phyloP scores from a whole-genome alignment of 805 yeast species.

The Barnettozyma wickerhamii region DNA sequence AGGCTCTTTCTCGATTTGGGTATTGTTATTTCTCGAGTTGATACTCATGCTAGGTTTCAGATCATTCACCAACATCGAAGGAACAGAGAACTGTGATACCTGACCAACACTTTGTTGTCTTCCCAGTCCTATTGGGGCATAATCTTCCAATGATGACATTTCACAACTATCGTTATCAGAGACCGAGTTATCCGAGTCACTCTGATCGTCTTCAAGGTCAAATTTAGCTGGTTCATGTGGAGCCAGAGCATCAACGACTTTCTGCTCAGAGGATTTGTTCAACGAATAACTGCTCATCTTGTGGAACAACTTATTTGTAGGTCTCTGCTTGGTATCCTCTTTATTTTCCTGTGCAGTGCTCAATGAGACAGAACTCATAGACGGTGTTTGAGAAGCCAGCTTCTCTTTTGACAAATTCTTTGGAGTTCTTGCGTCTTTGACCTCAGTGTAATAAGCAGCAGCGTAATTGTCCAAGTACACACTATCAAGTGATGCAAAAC shows the following conservation, averaged over 20 bases:
- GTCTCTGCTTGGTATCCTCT: neutral
- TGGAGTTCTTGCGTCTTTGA: constrained; percentile 17
- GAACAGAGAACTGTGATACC: constrained; percentile 14
- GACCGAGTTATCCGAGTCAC: constrained; percentile 6
- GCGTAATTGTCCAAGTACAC: constrained; percentile 53
- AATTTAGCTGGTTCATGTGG: constrained; percentile 18
- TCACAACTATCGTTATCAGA: constrained; percentile 1
- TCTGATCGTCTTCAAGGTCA: constrained; percentile 9
- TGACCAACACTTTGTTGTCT: constrained; percentile 7
- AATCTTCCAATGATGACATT: too few relatives aligned
- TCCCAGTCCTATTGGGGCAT: too few relatives aligned
- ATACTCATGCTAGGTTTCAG: constrained; percentile 2
- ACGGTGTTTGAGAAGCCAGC: constrained; percentile 6
- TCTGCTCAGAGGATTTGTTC: constrained; percentile 13
- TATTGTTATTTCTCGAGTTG: neutral
- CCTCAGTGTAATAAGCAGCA: constrained; percentile 15
- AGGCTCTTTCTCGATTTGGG: neutral
- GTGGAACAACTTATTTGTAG: constrained; percentile 2
- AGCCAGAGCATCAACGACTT: constrained; percentile 15
- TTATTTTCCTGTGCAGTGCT: neutral
- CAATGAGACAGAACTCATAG: neutral
- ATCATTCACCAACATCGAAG: constrained; percentile 12
- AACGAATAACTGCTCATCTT: constrained; percentile 20
- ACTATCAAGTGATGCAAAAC: constrained; percentile 76
- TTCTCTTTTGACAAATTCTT: neutral